Base-by-base conservation (phyloP, 2,329 filamentous ascomycete genomes). In the Colletotrichum plurivorum region DNA sequence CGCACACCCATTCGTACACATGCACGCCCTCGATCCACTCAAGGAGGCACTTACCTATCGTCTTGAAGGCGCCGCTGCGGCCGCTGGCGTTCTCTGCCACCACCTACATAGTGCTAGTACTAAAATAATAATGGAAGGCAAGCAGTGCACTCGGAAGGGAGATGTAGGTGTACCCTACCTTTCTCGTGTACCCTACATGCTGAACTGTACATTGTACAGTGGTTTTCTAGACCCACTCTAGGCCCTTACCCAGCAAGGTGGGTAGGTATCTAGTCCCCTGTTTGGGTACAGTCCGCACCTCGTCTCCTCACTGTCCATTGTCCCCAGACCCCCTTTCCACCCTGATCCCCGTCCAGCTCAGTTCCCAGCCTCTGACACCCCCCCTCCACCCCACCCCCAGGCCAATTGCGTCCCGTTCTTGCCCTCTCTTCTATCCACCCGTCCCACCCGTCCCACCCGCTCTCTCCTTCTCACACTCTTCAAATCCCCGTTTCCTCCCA, bases 361-460 rank as follows among this genome's bases (percentile, higher is more conserved):
- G 64, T 52, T 69, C 67, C 67, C 67, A 70, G 67, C 64, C 63
- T 43, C 63, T 62, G 39, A 62, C 55, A 56, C 64, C 45, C 67
- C 45, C 54, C 20, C 18, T n/a, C 67, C 45, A 45, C 20, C 8
- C 18, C 36, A 49, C 18, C 16, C 52, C 36, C 65, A 71, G 61
- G 66, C 69, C 69, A 70, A 71, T 71, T 70, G 59, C 64, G 45
- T 69, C 20, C 60, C 66, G 60, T 65, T 46, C 39, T 46, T 70
- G 49, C 56, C 56, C 54, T 49, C 66, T 69, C 48, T 71, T 62
- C 66, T 57, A 48, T 22, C 66, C 59, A 58, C 52, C 48, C 66
- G 65, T 61, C 60, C 66, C 59, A 58, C 52, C 48, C 66, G 65
- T 61, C 60, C 69, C 65, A 69, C 66, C 48, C 51, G 27, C 55